Base-by-base conservation (phyloP, 78 protist species). In the Andalucia godoyi region DNA sequence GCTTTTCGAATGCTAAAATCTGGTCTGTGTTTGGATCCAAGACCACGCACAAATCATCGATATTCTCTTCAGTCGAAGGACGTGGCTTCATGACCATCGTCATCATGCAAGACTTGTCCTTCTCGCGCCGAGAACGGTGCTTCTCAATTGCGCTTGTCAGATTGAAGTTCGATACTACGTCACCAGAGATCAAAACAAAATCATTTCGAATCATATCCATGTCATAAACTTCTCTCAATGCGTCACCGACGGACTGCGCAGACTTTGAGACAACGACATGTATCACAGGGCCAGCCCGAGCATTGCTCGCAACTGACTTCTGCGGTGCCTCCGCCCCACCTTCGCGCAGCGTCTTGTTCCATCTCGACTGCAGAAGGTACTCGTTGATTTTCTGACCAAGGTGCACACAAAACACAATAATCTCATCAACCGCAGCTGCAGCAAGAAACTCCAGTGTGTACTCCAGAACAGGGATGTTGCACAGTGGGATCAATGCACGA, bases 391-490 rank as follows among this genome's bases (percentile, higher is more conserved):
- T n/a, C n/a, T n/a, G n/a, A n/a, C n/a, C n/a, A n/a, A n/a, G n/a
- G n/a, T n/a, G 47, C 42, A 75, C 70, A 71, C 80, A 67, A 12
- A 86, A 57, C 52, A 86, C 53, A 59, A 67, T 71, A 0, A 84
- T 54, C 71, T 82, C 71, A 46, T 84, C 57, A 13, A 86, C 84
- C 21, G 81, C 89, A 41, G 65, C 21, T 9, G 81, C 51, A 36
- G 85, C 78, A 32, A 86, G 74, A n/a, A 75, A 73, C 77, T 86
- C 92, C 49, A 86, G 74, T 50, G 87, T 80, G 76, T 86, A 86
- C 69, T 86, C 92, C 40, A 86, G 50, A 53, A 86, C 23, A 41
- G 92, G 92, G 32, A 64, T 58, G 46, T 79, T 83, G 30, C 47
- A 75, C 18, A 86, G 66, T 21, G 92, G 92, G 46, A 86, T 64